Evolutionary conservation across 768 basidiomycete genomes (phyloP).

Genomic region (Macrolepiota dolichaula): DNA sequence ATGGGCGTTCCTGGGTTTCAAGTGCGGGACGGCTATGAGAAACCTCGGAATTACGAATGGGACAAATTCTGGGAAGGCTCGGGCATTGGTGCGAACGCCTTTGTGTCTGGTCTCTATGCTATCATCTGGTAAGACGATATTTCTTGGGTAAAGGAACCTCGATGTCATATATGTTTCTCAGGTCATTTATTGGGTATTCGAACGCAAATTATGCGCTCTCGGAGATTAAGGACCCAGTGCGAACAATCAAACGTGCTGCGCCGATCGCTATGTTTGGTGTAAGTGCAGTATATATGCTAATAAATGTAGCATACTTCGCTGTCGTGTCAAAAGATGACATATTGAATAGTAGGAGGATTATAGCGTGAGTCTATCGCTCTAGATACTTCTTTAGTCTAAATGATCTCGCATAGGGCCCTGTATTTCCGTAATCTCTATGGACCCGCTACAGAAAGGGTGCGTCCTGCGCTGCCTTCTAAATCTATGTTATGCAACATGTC

Average conservation of each 20-base stretch:
- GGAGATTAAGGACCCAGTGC: conserved; percentile 66
- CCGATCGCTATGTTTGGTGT: conserved; percentile 62
- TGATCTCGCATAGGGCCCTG: conserved; percentile 41
- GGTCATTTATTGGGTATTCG: conserved; percentile 72
- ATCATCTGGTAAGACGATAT: conserved; percentile 59
- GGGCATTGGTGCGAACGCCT: conserved; percentile 51
- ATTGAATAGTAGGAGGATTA: conserved; percentile 55
- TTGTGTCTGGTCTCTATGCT: conserved; percentile 62
- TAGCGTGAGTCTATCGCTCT: conserved; percentile 47
- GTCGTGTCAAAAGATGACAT: conserved; percentile 73
- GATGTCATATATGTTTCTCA: conserved; percentile 17
- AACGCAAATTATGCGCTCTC: conserved; percentile 75
- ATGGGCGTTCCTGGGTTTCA: conserved; percentile 45
- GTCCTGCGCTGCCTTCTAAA: conserved; percentile 5
- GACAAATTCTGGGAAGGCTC: conserved; percentile 62
- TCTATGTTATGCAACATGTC: neutral
- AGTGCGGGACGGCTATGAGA: conserved; percentile 46
- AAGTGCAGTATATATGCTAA: conserved; percentile 56
- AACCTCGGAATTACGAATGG: conserved; percentile 59
- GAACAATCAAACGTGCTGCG: conserved; percentile 68
- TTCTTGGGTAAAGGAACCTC: neutral
- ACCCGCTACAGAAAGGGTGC: conserved; percentile 52
- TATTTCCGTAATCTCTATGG: conserved; percentile 78
- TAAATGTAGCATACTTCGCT: conserved; percentile 73
- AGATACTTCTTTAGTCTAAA: neutral